These are phyloP conservation scores for Rutidosis leptorrhynchoides DNA, from an alignment of 129 eudicot genomes.

Conservation along the genomic window DNA sequence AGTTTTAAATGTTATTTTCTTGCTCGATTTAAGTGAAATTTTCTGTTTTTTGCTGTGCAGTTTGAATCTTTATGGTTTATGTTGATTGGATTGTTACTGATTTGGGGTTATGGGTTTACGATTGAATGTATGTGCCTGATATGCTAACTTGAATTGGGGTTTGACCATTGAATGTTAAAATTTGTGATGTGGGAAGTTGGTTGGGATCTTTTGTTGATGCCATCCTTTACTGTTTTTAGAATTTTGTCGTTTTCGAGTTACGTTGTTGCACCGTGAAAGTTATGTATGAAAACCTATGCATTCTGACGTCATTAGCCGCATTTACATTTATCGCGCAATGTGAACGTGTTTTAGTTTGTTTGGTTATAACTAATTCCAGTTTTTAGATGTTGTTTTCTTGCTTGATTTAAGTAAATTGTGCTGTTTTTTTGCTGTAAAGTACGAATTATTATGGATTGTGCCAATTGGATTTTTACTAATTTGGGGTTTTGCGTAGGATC, in stretches of 20 bases:
- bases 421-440: background rate
- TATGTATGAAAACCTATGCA: constrained; percentile 7
- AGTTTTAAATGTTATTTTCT: constrained; percentile 2
- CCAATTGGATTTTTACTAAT: constrained; percentile 10
- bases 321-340: background rate
- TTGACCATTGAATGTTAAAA: background rate
- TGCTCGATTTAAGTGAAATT: constrained; percentile 12
- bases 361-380: background rate
- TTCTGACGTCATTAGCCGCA: background rate
- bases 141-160: background rate
- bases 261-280: background rate
- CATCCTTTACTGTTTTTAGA: background rate
- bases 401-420: constrained; percentile 21
- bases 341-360: constrained; percentile 9
- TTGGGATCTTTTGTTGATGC: background rate
- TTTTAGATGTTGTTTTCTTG: too few relatives aligned
- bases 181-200: background rate
- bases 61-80: background rate
- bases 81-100: constrained; percentile 6
- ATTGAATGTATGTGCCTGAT: constrained; percentile 23
- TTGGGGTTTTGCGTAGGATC: constrained; percentile 28
- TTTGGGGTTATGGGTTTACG: constrained; percentile 30
- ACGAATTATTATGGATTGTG: background rate
- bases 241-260: constrained; percentile 1
- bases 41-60: background rate